Evolutionary conservation across 2,329 filamentous ascomycete genomes (phyloP).

Genomic region (Calycina herbarum): DNA sequence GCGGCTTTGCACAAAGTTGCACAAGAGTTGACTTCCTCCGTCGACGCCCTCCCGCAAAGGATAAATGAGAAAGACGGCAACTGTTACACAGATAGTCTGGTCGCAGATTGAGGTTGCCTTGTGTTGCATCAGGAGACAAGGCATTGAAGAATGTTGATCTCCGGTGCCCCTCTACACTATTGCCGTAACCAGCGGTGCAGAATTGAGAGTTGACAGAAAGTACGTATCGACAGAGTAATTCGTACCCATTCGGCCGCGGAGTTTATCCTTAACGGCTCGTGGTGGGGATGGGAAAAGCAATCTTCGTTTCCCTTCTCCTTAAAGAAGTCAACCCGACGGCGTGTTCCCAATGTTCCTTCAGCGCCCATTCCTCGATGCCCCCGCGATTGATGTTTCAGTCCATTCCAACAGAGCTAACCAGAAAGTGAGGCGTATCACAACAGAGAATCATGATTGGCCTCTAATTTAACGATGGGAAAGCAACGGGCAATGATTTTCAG

Average conservation of each 20-base stretch:
- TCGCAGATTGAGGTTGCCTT: background rate
- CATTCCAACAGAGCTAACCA: constrained; percentile 15
- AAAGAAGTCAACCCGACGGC: background rate
- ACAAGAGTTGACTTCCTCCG: background rate
- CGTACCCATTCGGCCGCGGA: constrained; percentile 3
- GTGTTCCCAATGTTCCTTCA: background rate
- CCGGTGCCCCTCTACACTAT: background rate
- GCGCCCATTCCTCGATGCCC: constrained; percentile 12
- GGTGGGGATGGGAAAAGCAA: background rate
- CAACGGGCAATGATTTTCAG: background rate
- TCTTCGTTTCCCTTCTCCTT: background rate
- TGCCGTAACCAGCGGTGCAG: background rate
- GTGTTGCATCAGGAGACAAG: background rate
- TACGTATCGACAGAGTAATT: background rate
- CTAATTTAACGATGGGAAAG: background rate
- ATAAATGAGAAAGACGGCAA: background rate
- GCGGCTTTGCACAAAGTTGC: background rate
- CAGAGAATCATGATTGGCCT: background rate
- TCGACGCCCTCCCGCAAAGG: background rate
- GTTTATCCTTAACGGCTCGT: constrained; percentile 3
- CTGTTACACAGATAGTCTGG: background rate
- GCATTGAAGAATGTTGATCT: constrained; percentile 1
- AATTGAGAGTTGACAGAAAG: background rate
- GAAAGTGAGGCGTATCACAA: background rate
- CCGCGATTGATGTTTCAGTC: constrained; percentile 5